Evolutionary conservation across 495 filamentous ascomycete species (phyloP).

Genomic region (Hyaloscypha hepaticicola): DNA sequence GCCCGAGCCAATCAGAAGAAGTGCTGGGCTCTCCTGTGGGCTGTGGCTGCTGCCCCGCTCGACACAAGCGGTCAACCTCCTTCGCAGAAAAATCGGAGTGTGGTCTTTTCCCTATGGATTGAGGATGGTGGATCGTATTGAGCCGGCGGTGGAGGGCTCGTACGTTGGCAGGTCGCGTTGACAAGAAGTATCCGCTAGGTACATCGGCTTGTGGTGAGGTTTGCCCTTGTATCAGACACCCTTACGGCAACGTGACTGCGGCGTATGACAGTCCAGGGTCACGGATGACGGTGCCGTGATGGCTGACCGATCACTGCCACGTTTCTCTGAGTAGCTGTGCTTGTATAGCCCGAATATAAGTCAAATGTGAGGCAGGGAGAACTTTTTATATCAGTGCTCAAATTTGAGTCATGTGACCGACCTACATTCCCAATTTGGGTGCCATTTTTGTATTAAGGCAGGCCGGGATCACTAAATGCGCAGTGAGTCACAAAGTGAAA

Average conservation of each 20-base stretch:
- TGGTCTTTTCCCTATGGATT: slow-evolving; percentile 3
- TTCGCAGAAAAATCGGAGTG: not conserved
- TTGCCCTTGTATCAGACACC: not conserved
- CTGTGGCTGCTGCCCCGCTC: not conserved
- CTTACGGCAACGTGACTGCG: not conserved
- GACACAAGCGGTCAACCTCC: not conserved
- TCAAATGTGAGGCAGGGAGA: not conserved
- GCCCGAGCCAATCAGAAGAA: slow-evolving; percentile 4
- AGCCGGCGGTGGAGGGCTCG: not conserved
- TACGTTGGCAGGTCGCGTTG: not conserved
- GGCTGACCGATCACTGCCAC: not conserved
- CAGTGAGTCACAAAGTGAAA: slow-evolving; percentile 24
- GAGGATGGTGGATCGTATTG: not conserved
- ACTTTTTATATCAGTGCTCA: not conserved
- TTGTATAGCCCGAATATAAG: not conserved
- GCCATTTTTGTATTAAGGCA: not conserved
- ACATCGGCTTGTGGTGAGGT: not conserved
- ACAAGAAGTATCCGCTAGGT: not conserved
- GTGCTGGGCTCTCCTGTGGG: not conserved
- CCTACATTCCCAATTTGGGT: not conserved
- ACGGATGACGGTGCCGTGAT: not conserved
- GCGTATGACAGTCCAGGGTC: not conserved
- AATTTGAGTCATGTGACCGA: slow-evolving; percentile 6
- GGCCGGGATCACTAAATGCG: not conserved
- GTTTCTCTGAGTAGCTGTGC: not conserved